Evolutionary conservation across 108 stramenopile genomes (phyloP).

Genomic region (Fistulifera solaris): DNA sequence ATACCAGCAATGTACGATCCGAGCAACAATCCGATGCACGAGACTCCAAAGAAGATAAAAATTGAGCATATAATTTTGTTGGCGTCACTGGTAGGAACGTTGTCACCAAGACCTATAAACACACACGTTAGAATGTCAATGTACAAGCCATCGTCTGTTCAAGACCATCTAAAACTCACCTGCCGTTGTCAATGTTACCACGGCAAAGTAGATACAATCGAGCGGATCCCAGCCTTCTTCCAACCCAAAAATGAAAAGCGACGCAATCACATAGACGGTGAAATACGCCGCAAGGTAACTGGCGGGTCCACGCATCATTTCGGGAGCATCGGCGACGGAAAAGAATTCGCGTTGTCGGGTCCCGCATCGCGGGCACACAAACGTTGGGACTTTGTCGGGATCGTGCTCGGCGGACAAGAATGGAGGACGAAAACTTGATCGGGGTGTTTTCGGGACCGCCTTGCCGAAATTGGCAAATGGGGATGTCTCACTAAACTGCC

Average conservation of each 20-base stretch:
- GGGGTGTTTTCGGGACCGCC: slow-evolving; percentile 8
- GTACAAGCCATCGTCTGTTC: neutral
- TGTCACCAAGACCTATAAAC: slow-evolving; percentile 58
- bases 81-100: slow-evolving; percentile 62
- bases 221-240: slow-evolving; percentile 79
- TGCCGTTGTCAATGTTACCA: slow-evolving; percentile 70
- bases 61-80: slow-evolving; percentile 81
- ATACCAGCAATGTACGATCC: slow-evolving; percentile 74
- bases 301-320: slow-evolving; percentile 54
- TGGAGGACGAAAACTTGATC: slow-evolving; percentile 22
- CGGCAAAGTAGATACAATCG: slow-evolving; percentile 87
- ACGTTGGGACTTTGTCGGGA: slow-evolving; percentile 45
- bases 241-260: slow-evolving; percentile 77
- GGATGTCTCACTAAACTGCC: neutral
- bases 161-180: slow-evolving; percentile 13
- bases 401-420: slow-evolving; percentile 12
- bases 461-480: slow-evolving; percentile 21
- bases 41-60: slow-evolving; percentile 86
- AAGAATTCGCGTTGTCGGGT: slow-evolving; percentile 74
- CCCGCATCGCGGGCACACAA: slow-evolving; percentile 70
- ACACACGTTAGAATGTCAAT: too few relatives aligned
- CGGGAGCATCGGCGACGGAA: slow-evolving; percentile 56
- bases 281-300: slow-evolving; percentile 71
- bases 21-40: slow-evolving; percentile 83
- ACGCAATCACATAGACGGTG: slow-evolving; percentile 55